Evolutionary conservation across 2,329 filamentous ascomycete genomes (phyloP).

Genomic region (Monilinia laxa): DNA sequence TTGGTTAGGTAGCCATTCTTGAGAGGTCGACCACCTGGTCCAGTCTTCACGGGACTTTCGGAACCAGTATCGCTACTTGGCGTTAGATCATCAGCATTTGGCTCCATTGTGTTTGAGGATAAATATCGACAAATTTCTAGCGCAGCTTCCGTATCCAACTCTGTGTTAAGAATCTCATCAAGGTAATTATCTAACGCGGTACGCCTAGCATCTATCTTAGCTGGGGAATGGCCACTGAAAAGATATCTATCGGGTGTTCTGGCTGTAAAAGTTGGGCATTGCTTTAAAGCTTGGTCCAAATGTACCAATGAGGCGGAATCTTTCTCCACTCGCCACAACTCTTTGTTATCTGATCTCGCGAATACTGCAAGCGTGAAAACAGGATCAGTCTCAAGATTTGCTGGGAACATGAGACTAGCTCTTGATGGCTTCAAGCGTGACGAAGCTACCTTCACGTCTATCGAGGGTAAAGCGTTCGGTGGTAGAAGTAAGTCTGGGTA

Average conservation of each 20-base stretch:
- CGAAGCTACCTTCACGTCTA: slow-evolving; percentile 84
- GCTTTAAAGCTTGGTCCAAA: slow-evolving; percentile 78
- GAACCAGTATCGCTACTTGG: slow-evolving; percentile 42
- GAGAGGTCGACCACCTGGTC: slow-evolving; percentile 64
- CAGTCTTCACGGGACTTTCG: slow-evolving; percentile 47
- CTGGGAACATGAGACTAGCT: slow-evolving; percentile 77
- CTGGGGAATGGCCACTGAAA: slow-evolving; percentile 90
- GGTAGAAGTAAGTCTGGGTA: slow-evolving; percentile 83
- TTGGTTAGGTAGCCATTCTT: slow-evolving; percentile 94
- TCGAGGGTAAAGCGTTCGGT: slow-evolving; percentile 82
- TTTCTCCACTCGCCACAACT: slow-evolving; percentile 95
- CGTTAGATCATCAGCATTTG: slow-evolving; percentile 58
- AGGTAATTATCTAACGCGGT: slow-evolving; percentile 81
- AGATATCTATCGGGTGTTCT: slow-evolving; percentile 80
- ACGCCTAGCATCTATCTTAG: slow-evolving; percentile 85
- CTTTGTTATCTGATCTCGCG: slow-evolving; percentile 69
- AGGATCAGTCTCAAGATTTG: slow-evolving; percentile 82
- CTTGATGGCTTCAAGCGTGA: slow-evolving; percentile 92
- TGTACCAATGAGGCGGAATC: slow-evolving; percentile 77
- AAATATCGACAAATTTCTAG: slow-evolving; percentile 85
- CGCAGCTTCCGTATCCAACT: slow-evolving; percentile 73
- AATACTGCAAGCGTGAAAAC: slow-evolving; percentile 90
- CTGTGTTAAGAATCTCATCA: slow-evolving; percentile 78
- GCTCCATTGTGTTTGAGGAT: slow-evolving; percentile 63
- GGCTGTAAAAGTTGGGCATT: slow-evolving; percentile 68